Evolutionary conservation across 2,329 filamentous ascomycete species (phyloP).

Genomic region (Rhinocladiella similis): DNA sequence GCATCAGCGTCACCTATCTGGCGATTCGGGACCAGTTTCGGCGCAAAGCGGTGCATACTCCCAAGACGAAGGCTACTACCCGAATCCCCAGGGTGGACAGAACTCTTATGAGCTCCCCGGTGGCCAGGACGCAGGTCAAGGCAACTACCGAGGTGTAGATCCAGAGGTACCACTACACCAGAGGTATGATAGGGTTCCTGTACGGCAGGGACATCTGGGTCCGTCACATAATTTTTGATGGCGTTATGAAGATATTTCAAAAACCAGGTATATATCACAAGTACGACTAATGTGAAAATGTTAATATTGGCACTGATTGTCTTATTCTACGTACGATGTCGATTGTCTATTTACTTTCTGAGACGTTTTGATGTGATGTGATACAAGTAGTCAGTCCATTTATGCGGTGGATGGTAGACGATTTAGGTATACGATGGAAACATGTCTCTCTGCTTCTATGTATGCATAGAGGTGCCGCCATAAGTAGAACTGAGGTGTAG

Average conservation of each 20-base stretch:
- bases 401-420: too few relatives aligned
- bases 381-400: too few relatives aligned
- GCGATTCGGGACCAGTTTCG: not conserved
- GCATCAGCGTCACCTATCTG: conserved; percentile 10
- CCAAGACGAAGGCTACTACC: conserved; percentile 8
- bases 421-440: too few relatives aligned
- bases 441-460: too few relatives aligned
- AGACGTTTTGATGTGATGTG: too few relatives aligned
- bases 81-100: conserved; percentile 10
- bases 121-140: conserved; percentile 6
- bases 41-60: not conserved
- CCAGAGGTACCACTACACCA: conserved; percentile 23
- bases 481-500: too few relatives aligned
- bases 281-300: too few relatives aligned
- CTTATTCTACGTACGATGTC: too few relatives aligned
- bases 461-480: too few relatives aligned
- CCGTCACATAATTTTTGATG: conserved; percentile 23
- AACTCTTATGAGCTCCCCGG: conserved; percentile 21
- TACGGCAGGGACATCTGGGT: conserved; percentile 19
- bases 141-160: conserved; percentile 16
- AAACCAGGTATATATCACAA: too few relatives aligned
- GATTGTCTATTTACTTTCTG: too few relatives aligned
- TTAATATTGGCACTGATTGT: too few relatives aligned
- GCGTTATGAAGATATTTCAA: not conserved
- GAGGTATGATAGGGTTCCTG: conserved; percentile 16